A percentile compares a stretch with the other conserved stretches of the same genome.
phyloP scores from a whole-genome alignment of 2,329 filamentous ascomycete species.

The Botrytis cinerea region DNA sequence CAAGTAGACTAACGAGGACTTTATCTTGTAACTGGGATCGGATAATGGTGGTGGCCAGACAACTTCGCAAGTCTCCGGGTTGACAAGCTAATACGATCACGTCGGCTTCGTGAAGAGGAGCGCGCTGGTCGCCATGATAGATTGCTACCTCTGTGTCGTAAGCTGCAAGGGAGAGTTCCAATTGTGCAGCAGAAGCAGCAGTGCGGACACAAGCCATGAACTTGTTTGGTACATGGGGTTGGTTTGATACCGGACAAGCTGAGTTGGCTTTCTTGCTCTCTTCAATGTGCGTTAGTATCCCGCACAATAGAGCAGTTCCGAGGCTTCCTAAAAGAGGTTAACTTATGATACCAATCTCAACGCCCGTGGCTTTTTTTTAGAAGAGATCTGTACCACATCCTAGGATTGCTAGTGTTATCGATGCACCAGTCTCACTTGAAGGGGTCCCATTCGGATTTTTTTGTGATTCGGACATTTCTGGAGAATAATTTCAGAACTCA shows the following conservation, averaged over 20 bases:
- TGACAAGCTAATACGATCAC: constrained; percentile 71
- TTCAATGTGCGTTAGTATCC: constrained; percentile 19
- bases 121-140: constrained; percentile 72
- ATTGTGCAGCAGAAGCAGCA: constrained; percentile 55
- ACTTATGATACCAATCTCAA: not conserved
- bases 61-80: constrained; percentile 72
- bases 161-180: constrained; percentile 64
- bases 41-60: constrained; percentile 46
- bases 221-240: not conserved
- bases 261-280: constrained; percentile 15
- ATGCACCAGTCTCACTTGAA: not conserved
- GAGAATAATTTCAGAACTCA: not conserved
- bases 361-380: constrained; percentile 3
- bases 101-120: constrained; percentile 66
- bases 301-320: constrained; percentile 22
- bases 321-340: constrained; percentile 19
- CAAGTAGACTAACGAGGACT: constrained; percentile 17
- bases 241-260: not conserved
- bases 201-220: constrained; percentile 45
- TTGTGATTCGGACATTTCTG: constrained; percentile 9
- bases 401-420: constrained; percentile 19
- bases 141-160: constrained; percentile 67
- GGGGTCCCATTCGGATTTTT: not conserved
- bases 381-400: constrained; percentile 20
- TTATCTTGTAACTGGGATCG: constrained; percentile 18